Percentiles rank a stretch among this genome's conserved stretches.
Evolutionary conservation across 1,139 yeast species (phyloP).

Genomic region (Pneumocystis jirovecii): DNA sequence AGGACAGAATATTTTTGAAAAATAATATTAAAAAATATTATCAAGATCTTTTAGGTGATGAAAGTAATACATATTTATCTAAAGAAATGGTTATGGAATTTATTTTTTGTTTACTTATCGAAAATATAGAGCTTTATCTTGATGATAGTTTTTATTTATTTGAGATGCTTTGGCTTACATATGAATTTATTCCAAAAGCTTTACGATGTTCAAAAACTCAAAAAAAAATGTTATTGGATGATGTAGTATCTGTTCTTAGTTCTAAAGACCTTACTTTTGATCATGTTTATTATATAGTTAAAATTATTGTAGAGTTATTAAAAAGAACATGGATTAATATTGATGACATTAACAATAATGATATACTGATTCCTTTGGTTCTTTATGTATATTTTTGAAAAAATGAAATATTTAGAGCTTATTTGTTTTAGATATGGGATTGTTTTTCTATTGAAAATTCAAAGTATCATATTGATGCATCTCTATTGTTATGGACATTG

Average conservation of each 20-base stretch:
- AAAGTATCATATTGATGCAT: background rate
- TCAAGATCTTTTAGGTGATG: background rate
- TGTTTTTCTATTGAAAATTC: background rate
- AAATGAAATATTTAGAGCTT: background rate
- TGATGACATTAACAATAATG: background rate
- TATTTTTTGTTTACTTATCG: background rate
- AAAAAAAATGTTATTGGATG: background rate
- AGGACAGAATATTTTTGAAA: background rate
- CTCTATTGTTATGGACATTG: background rate
- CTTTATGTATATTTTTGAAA: background rate
- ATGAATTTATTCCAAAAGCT: background rate
- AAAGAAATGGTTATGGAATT: background rate
- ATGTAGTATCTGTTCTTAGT: background rate
- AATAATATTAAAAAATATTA: background rate
- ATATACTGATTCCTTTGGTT: background rate
- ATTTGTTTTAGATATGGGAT: slow-evolving; percentile 1
- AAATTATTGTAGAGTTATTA: background rate
- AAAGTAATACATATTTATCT: background rate
- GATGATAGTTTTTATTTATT: background rate
- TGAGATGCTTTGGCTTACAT: background rate
- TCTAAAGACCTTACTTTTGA: background rate
- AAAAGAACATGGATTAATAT: background rate
- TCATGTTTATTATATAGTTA: background rate
- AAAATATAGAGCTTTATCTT: background rate
- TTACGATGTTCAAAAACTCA: background rate